Evolutionary conservation across 2,329 filamentous ascomycete genomes (phyloP), one percentile per base, ranked within the genome.

Genomic region (Epichloe typhina): DNA sequence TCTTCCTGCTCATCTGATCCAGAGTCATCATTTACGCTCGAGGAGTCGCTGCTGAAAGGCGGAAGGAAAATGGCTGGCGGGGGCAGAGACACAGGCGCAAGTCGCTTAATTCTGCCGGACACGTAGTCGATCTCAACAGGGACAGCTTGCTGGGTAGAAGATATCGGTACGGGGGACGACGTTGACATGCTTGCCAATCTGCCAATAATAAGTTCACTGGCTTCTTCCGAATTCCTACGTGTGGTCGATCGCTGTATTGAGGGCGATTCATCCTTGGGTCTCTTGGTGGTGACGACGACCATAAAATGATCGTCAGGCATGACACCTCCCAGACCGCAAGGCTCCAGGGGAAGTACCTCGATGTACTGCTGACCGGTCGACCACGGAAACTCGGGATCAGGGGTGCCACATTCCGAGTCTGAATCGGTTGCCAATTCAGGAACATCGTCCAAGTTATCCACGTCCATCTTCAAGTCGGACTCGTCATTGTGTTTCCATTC

Each of bases 251-350:
- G n/a, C 26, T 33, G 23, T 31, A 31, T 2, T 19, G 36, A n/a
- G 19, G 12, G 21, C 6, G 13, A 3, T 7, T 15, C 12, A 26
- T 66, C 60, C 12, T 57, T 54, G 0, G 69, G 63, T 15, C 75
- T 68, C 40, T 65, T 69, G 0, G 77, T 80, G 2, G 69, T 69
- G 2, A 82, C 78, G 2, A 74, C 67, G 0, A 83, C 66, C 40
- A 74, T 69, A 53, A 84, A 83, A 54, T 83, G 80, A 54, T 84
- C 81, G n/a, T 82, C 79, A 0, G 80, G 80, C 26, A 72, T 65
- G 0, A 81, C 73, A 13, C 78, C 78, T 5, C 76, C 79, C 0
- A 84, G 61, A 1, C 81, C 81, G 44, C 73, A 80, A 0, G 77
- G 75, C 52, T 80, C 75, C 3, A 84, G 61, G 0, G 69, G 64